Evolutionary conservation across 495 filamentous ascomycete species (phyloP), one percentile per base, ranked within the genome.

Genomic region (Collariella sp.): DNA sequence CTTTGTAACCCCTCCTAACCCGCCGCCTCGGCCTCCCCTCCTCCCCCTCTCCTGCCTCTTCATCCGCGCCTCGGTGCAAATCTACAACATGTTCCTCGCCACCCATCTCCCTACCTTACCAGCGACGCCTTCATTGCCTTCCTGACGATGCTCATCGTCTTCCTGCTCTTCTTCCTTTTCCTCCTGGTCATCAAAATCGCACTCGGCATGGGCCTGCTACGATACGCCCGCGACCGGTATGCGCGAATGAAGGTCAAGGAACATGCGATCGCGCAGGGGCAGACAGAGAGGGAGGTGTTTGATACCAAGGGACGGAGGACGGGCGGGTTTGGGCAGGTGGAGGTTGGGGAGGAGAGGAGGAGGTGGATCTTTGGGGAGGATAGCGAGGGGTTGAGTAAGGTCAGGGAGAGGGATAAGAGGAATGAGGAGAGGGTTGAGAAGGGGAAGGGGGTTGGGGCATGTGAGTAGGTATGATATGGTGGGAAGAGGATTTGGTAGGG

Each of bases 51-150:
- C 89, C 6, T 95, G 89, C 61, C 86, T 99, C 48, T 97, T 97
- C 71, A 91, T 99, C 66, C 84, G 93, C 24, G 87, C 94, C 34
- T 88, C 87, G 2, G 79, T 97, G 18, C 93, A 99, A 67, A 96
- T 91, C 11, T 99, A 99, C 70, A 87, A 96, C 69, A 96, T 96
- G 91, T 95, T 97, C 70, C 80, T 97, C 11, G 86, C 91, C 7
- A 89, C 87, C 0, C 79, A 94, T 56, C 72, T 95, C 13, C 86
- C 0, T 82, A 87, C 2, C 71, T 87, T 0, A 76, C 76, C 0
- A 61, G 71, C 10, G 72, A 76, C n/a, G 71, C 67, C 6, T 72
- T 80, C 1, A 72, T 72, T 0, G 70, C 80, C 7, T 84, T 82
- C 3, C 82, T 85, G 6, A 80, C 83, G 13, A 87, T 87, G 51